Evolutionary conservation across 306 rosid genomes (phyloP), one percentile per base, ranked within the genome.

Genomic region (Cicer arietinum): DNA sequence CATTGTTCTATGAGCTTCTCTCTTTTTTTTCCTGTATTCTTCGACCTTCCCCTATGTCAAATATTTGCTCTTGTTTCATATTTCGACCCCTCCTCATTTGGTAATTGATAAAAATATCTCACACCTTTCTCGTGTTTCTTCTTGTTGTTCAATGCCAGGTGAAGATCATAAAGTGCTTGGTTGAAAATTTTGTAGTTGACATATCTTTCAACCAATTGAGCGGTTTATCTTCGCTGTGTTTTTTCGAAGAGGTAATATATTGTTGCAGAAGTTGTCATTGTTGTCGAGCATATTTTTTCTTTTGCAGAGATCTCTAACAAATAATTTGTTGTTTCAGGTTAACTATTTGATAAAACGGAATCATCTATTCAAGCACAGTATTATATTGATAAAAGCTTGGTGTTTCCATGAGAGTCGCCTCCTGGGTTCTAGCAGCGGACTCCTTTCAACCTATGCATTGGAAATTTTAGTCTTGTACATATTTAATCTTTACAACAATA

Each of bases 301-400:
- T 47, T 25, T 76, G 14, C 64, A 44, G 3, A 48, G 30, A 25
- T 60, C 37, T 59, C 64, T 71, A 69, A 69, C 77, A 56, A 72
- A 56, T 17, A 25, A 16, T 60, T 78, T 62, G 59, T 59, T 77
- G 59, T 87, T 64, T 63, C 81, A 93, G 98, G 93, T 88, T 57
- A 90, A 87, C 78, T 48, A 67, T 79, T 61, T 82, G 45, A 89
- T 93, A 69, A 40, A 76, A n/a, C 88, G 75, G 2, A 66, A 88
- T 44, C 97, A 93, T 77, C 81, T 91, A 61, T 91, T 91, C 83
- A 93, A 93, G 80, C 86, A 88, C 11, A 93, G 98, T 68, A 75
- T 91, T 71, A 91, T 93, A 78, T 37, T 93, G 82, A 84, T 93
- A 76, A 93, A 93, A 83, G 97, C 97, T n/a, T 93, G 98, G 98